Percentiles rank a stretch among this genome's conserved stretches.
phyloP scores from a whole-genome alignment of 805 yeast genomes.

The Candida coquimbonensis region DNA sequence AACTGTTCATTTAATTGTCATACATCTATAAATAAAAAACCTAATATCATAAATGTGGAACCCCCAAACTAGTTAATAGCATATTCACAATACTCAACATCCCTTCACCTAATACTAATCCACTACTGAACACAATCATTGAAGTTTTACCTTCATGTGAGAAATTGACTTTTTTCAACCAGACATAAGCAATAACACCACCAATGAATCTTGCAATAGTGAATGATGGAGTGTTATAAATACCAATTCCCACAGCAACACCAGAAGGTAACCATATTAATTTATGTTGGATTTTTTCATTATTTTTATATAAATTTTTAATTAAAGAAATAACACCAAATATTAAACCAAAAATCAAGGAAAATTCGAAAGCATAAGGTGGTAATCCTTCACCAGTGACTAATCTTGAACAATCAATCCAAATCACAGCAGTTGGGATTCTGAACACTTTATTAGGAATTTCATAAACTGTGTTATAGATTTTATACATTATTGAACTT shows the following conservation, averaged over 20 bases:
- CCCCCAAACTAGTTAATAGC: slow-evolving; percentile 62
- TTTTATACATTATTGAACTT: slow-evolving; percentile 74
- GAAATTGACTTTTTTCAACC: slow-evolving; percentile 39
- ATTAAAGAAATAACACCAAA: slow-evolving; percentile 66
- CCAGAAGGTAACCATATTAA: slow-evolving; percentile 77
- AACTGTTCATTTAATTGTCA: not conserved
- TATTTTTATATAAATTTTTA: slow-evolving; percentile 46
- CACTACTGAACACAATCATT: slow-evolving; percentile 85
- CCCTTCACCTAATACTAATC: slow-evolving; percentile 92
- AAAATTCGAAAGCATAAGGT: slow-evolving; percentile 57
- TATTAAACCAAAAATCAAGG: slow-evolving; percentile 53
- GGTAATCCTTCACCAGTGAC: slow-evolving; percentile 92
- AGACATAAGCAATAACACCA: slow-evolving; percentile 58
- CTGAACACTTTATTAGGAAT: slow-evolving; percentile 80
- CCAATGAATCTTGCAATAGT: slow-evolving; percentile 91
- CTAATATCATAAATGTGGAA: slow-evolving; percentile 42
- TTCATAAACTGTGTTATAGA: slow-evolving; percentile 74
- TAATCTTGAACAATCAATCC: slow-evolving; percentile 93
- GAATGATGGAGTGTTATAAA: slow-evolving; percentile 88
- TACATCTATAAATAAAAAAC: not conserved
- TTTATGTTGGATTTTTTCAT: slow-evolving; percentile 30
- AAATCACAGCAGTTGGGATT: slow-evolving; percentile 90
- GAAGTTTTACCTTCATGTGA: slow-evolving; percentile 49
- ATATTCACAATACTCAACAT: slow-evolving; percentile 76
- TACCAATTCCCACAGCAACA: slow-evolving; percentile 95